Conservation (phyloP, 73 alveolate species). For the Paramecium primaurelia region DNA sequence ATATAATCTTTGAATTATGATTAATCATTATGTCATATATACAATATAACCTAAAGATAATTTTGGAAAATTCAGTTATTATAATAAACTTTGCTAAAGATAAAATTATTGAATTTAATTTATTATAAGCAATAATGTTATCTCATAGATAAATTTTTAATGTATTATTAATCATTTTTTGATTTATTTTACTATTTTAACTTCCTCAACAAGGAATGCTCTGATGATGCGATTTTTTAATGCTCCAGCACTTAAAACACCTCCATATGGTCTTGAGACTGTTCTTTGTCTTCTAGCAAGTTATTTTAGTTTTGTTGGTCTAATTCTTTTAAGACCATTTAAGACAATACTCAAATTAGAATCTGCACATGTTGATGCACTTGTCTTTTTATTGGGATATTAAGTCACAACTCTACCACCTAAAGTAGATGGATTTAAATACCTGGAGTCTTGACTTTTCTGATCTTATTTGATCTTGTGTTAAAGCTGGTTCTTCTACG, state of each 20-base stretch:
- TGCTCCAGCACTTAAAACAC: slow-evolving; percentile 65
- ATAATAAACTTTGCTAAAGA: background rate
- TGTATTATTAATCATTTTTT: slow-evolving; percentile 18
- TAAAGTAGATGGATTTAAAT: slow-evolving; percentile 7
- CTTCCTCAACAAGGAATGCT: slow-evolving; percentile 82
- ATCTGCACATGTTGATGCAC: slow-evolving; percentile 61
- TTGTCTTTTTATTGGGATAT: slow-evolving; percentile 65
- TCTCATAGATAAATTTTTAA: background rate
- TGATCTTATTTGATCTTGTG: slow-evolving; percentile 61
- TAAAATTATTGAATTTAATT: background rate
- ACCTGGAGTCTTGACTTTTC: slow-evolving; percentile 74
- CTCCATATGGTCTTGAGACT: slow-evolving; percentile 83
- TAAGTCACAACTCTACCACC: slow-evolving; percentile 63
- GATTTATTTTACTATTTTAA: slow-evolving; percentile 70
- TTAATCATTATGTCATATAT: background rate
- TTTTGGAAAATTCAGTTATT: background rate
- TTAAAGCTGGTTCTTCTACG: slow-evolving; percentile 62
- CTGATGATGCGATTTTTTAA: slow-evolving; percentile 70
- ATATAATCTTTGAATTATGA: too few relatives aligned
- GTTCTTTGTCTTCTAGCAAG: slow-evolving; percentile 69
- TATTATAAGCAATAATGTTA: background rate
- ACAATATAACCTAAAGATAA: background rate
- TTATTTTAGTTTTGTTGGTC: slow-evolving; percentile 59
- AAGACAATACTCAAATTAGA: slow-evolving; percentile 44
- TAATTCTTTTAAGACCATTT: slow-evolving; percentile 68